Evolutionary conservation across 2,329 filamentous ascomycete genomes (phyloP).

Genomic region (Aspergillus amoenus): DNA sequence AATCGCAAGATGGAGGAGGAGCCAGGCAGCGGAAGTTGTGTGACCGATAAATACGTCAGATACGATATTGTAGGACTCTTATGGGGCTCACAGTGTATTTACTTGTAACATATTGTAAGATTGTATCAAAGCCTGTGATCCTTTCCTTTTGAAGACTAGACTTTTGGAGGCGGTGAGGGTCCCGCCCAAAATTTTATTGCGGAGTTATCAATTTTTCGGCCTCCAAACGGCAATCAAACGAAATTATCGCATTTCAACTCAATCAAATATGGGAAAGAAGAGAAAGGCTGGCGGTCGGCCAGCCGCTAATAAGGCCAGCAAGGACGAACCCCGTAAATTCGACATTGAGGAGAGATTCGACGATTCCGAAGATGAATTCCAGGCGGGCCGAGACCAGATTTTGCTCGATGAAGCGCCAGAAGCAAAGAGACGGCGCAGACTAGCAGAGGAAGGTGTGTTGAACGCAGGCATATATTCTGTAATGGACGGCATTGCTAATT

Average conservation of each 20-base stretch:
- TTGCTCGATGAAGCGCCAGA: conserved; percentile 77
- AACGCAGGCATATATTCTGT: background rate
- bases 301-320: conserved; percentile 33
- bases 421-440: conserved; percentile 72
- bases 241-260: background rate
- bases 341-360: conserved; percentile 70
- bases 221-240: conserved; percentile 2
- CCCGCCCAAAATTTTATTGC: conserved; percentile 37
- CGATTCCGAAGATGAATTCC: conserved; percentile 92
- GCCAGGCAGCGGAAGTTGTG: background rate
- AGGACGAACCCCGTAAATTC: conserved; percentile 34
- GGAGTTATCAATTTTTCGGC: conserved; percentile 18
- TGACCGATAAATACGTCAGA: background rate
- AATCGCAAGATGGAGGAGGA: background rate
- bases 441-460: conserved; percentile 62
- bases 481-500: conserved; percentile 16
- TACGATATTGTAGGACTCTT: background rate
- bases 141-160: conserved; percentile 17
- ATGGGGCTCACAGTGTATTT: background rate
- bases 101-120: background rate
- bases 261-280: conserved; percentile 52
- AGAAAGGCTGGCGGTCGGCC: conserved; percentile 65
- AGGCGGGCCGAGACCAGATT: conserved; percentile 81
- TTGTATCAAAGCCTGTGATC: conserved; percentile 6
- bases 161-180: conserved; percentile 30